Conservation (phyloP, 2,329 filamentous ascomycete species). For the Diaporthe caulivora region DNA sequence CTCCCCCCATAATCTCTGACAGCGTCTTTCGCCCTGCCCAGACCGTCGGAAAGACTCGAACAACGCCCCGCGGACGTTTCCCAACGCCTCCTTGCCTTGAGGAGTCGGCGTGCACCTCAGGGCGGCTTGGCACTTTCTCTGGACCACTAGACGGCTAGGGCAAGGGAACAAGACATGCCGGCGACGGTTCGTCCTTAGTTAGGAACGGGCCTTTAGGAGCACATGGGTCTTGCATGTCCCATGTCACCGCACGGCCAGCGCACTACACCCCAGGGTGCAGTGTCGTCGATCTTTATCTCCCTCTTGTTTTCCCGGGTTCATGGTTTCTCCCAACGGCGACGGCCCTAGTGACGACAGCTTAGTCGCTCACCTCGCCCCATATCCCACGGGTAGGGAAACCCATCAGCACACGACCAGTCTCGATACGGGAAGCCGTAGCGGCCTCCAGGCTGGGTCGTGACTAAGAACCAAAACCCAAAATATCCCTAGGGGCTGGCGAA, state of each 20-base stretch:
- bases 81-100: not conserved
- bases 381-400: not conserved
- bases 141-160: not conserved
- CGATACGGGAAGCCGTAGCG: not conserved
- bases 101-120: not conserved
- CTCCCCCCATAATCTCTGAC: not conserved
- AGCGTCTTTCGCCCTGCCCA: not conserved
- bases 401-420: not conserved
- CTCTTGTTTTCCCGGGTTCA: not conserved
- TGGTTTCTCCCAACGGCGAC: not conserved
- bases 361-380: not conserved
- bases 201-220: slow-evolving; percentile 9
- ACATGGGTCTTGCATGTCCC: slow-evolving; percentile 23
- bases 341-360: not conserved
- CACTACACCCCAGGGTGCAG: slow-evolving; percentile 8
- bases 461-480: not conserved
- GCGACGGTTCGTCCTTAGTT: slow-evolving; percentile 28
- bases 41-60: not conserved
- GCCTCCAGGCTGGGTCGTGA: not conserved
- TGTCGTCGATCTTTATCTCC: not conserved
- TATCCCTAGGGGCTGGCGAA: not conserved
- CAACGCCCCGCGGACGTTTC: not conserved
- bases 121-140: not conserved
- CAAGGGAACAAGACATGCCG: slow-evolving; percentile 16
- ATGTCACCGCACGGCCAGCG: slow-evolving; percentile 10